Percentiles rank a stretch among this genome's conserved stretches.
Conservation (phyloP, 345 rosid genomes). For the Linum trigynum region DNA sequence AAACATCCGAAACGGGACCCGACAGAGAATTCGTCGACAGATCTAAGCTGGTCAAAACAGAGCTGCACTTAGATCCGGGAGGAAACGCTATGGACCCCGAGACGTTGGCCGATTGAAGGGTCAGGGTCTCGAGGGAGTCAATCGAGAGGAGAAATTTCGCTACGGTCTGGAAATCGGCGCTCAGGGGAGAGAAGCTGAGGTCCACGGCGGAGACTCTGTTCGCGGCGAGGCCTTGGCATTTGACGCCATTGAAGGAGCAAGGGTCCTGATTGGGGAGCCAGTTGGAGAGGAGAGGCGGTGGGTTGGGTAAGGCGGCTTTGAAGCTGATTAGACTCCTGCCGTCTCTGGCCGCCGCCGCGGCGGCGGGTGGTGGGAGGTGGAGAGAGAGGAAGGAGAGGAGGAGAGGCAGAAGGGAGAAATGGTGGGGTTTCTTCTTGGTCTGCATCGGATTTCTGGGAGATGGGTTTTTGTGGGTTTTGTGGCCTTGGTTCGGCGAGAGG, state of each 20-base stretch:
- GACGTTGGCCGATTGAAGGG: conserved; percentile 37
- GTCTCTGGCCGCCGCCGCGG: conserved; percentile 18
- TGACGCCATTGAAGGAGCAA: conserved; percentile 56
- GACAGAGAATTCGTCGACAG: conserved; percentile 58
- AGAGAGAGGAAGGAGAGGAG: not conserved
- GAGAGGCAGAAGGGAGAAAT: not conserved
- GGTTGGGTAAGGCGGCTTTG: conserved; percentile 42
- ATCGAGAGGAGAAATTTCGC: conserved; percentile 46
- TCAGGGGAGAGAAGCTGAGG: conserved; percentile 32
- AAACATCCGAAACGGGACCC: conserved; percentile 40
- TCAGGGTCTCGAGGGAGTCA: conserved; percentile 41
- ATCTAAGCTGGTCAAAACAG: conserved; percentile 51
- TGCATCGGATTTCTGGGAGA: not conserved
- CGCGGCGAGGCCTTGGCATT: conserved; percentile 36
- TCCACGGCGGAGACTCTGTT: conserved; percentile 48
- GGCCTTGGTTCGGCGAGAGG: not conserved
- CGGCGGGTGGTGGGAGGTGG: not conserved
- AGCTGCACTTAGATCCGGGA: conserved; percentile 37
- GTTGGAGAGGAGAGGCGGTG: conserved; percentile 29
- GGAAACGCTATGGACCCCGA: conserved; percentile 53
- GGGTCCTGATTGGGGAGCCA: conserved; percentile 60
- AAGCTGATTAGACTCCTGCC: conserved; percentile 52
- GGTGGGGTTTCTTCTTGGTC: not conserved
- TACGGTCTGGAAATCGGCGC: conserved; percentile 49
- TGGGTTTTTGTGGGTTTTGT: no score